Conservation (phyloP, 106 monocot species). For the Narthecium ossifragum region DNA sequence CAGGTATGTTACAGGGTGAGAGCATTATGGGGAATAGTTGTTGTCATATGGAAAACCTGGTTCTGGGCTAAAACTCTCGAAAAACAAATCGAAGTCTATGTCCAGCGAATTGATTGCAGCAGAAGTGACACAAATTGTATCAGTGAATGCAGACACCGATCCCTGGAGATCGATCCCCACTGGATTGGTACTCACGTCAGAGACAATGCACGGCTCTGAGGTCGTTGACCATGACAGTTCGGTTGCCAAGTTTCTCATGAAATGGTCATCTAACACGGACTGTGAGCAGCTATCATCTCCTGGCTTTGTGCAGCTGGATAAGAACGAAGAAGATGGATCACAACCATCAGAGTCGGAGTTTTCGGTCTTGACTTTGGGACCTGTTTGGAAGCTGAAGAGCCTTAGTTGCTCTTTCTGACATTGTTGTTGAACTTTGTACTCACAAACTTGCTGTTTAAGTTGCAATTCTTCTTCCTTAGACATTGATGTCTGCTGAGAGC, state of each 20-base stretch:
- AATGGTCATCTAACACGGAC: neutral
- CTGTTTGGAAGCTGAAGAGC: neutral
- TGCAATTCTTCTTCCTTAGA: neutral
- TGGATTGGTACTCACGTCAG: neutral
- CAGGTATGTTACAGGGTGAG: too few relatives aligned
- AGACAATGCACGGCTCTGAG: too few relatives aligned
- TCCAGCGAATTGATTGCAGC: too few relatives aligned
- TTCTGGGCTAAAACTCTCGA: too few relatives aligned
- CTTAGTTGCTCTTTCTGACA: neutral
- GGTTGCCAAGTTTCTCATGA: too few relatives aligned
- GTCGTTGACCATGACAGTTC: too few relatives aligned
- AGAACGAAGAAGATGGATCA: neutral
- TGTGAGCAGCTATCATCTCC: too few relatives aligned
- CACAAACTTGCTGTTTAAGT: neutral
- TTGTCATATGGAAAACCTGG: too few relatives aligned
- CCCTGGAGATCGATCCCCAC: neutral
- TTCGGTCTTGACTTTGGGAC: neutral
- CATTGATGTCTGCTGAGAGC: neutral
- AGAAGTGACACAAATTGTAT: too few relatives aligned
- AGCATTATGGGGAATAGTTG: too few relatives aligned
- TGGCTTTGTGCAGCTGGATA: neutral
- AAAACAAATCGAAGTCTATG: too few relatives aligned
- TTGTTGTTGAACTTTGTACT: neutral
- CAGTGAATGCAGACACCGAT: constrained; percentile 27
- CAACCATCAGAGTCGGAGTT: neutral